Conservation (phyloP, 2,329 filamentous ascomycete species). For the Nigrograna mackinnonii region DNA sequence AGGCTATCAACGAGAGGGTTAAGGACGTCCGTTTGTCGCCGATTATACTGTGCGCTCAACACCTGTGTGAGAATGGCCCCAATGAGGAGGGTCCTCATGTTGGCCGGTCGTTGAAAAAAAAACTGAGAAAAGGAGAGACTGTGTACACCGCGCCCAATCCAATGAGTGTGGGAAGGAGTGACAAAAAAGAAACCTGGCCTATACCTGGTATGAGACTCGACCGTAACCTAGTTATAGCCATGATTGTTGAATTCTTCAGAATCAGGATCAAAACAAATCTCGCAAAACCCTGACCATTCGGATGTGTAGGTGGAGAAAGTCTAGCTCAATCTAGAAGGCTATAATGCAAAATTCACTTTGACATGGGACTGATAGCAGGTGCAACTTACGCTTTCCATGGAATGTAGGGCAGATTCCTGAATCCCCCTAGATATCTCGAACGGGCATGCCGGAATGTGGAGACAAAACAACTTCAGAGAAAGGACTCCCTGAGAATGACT, state of each 20-base stretch:
- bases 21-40: no score
- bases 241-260: constrained; percentile 18
- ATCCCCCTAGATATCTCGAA: no score
- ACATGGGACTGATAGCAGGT: no score
- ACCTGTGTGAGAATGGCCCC: constrained; percentile 17
- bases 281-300: not conserved
- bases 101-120: constrained; percentile 7
- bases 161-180: constrained; percentile 22
- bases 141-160: constrained; percentile 8
- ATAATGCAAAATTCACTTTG: no score
- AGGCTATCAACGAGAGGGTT: no score
- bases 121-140: constrained; percentile 6
- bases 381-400: no score
- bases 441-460: no score
- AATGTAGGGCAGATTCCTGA: no score
- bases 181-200: constrained; percentile 19
- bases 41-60: constrained; percentile 18
- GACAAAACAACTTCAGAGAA: no score
- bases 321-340: constrained; percentile 1
- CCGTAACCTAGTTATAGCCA: constrained; percentile 20
- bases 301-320: not conserved
- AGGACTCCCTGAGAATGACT: no score
- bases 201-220: constrained; percentile 20
- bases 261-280: constrained; percentile 21
- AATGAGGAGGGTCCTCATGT: constrained; percentile 19